Conservation (phyloP, 352 stramenopile genomes). For the Phytophthora melonis region DNA sequence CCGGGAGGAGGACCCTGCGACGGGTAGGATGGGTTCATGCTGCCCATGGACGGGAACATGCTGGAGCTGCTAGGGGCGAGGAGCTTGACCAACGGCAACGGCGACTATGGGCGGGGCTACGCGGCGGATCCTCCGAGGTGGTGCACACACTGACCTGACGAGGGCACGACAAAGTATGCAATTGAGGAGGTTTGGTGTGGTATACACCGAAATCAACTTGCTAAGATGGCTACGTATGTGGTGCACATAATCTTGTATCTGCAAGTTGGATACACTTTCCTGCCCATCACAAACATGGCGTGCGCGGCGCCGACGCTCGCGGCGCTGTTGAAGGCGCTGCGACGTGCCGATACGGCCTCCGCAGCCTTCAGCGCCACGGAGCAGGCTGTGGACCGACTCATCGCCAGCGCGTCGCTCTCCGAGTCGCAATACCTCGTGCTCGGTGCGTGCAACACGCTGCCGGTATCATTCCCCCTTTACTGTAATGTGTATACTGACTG, state of each 20-base stretch:
- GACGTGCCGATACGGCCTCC: constrained; percentile 22
- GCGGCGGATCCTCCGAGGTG: constrained; percentile 29
- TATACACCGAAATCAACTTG: too few relatives aligned
- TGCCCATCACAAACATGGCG: constrained; percentile 1
- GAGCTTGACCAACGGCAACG: background rate
- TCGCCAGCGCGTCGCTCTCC: constrained; percentile 29
- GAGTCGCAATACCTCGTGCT: constrained; percentile 44
- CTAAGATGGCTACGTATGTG: background rate
- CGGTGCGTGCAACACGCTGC: constrained; percentile 20
- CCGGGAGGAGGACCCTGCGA: constrained; percentile 33
- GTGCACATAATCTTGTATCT: background rate
- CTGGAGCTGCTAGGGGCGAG: background rate
- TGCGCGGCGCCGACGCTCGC: constrained; percentile 6
- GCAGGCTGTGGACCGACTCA: constrained; percentile 32
- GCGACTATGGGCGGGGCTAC: constrained; percentile 13
- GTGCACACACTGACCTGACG: background rate
- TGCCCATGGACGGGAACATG: constrained; percentile 44
- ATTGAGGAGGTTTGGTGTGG: too few relatives aligned
- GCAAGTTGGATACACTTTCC: constrained; percentile 11
- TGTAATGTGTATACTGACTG: too few relatives aligned
- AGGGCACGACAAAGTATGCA: background rate
- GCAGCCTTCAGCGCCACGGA: constrained; percentile 21
- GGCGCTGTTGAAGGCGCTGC: constrained; percentile 36
- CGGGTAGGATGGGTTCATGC: constrained; percentile 45
- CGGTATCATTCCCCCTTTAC: too few relatives aligned